Evolutionary conservation across 2,329 filamentous ascomycete species (phyloP), one percentile per base, ranked within the genome.

Genomic region (Microsporum audouinii): DNA sequence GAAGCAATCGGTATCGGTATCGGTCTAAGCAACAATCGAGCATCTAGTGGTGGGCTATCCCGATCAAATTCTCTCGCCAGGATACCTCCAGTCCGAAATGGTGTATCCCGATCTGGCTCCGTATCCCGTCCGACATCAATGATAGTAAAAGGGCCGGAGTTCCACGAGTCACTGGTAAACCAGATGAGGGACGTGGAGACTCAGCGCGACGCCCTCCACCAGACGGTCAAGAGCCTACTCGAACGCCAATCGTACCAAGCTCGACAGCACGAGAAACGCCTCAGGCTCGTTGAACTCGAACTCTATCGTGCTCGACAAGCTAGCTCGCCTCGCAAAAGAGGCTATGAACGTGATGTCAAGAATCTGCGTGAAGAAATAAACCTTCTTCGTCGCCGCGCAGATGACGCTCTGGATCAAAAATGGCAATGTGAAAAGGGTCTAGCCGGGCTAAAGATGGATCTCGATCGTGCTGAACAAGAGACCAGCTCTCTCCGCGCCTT

Each of bases 361-460:
- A 86, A 82, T 64, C 79, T 97, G 49, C 86, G 91, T 63, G 85
- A 87, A 29, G 94, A 99, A 71, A 88, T 99, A 64, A 89, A 88
- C 58, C 82, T 87, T 14, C 80, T 99, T 61, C 86, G 94, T 49
- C 87, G 87, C 64, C 85, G 94, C 60, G 92, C 92, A 34, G 92
- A 99, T 68, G 92, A 97, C 65, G 92, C 92, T 14, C 82, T 97
- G 12, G 90, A 96, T 70, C 89, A 95, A 69, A 97, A 97, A 75
- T 97, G 89, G 87, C 88, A 95, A 71, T 92, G 91, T 64, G 92
- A 96, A 75, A 95, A 95, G 75, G 90, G 90, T 17, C 78, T 97
- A 1, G 82, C 84, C 59, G 90, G 91, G 60, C 77, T 97, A 61
- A 95, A 96, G 77, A 96, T 96, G 88, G 92, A 97, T 70, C 83